phyloP scores from a whole-genome alignment of 1,139 yeast species.

The Geotrichum bryndzae region DNA sequence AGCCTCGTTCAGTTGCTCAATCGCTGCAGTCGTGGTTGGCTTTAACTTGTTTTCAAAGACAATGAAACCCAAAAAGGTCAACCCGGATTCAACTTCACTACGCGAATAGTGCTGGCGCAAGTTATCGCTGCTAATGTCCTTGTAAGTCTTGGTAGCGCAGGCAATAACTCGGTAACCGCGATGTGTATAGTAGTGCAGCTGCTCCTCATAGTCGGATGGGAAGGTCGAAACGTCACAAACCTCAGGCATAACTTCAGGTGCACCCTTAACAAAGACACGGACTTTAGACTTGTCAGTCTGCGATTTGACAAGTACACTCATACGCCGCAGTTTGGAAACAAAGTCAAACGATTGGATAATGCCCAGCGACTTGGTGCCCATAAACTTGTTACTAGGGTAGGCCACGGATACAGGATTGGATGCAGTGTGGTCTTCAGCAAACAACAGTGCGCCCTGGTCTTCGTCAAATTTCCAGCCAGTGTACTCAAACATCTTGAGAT shows the following conservation, averaged over 20 bases:
- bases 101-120: slow-evolving; percentile 42
- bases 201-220: slow-evolving; percentile 68
- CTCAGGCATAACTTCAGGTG: slow-evolving; percentile 89
- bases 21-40: slow-evolving; percentile 55
- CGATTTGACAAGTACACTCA: slow-evolving; percentile 70
- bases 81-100: slow-evolving; percentile 57
- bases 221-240: slow-evolving; percentile 66
- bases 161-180: slow-evolving; percentile 94
- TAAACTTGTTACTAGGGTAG: slow-evolving; percentile 37
- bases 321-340: slow-evolving; percentile 74
- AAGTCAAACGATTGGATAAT: slow-evolving; percentile 77
- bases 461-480: slow-evolving; percentile 73
- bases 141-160: slow-evolving; percentile 63
- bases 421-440: slow-evolving; percentile 36
- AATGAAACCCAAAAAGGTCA: slow-evolving; percentile 79
- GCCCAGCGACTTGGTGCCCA: slow-evolving; percentile 42
- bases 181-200: slow-evolving; percentile 80
- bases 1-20: slow-evolving; percentile 56
- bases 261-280: slow-evolving; percentile 78
- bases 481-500: slow-evolving; percentile 86
- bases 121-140: slow-evolving; percentile 40
- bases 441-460: slow-evolving; percentile 42
- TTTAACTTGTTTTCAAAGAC: slow-evolving; percentile 88
- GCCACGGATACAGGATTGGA: slow-evolving; percentile 25
- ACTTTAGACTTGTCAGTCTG: slow-evolving; percentile 29